Conservation (phyloP, 2,329 filamentous ascomycete species). For the Fusarium nodosum region DNA sequence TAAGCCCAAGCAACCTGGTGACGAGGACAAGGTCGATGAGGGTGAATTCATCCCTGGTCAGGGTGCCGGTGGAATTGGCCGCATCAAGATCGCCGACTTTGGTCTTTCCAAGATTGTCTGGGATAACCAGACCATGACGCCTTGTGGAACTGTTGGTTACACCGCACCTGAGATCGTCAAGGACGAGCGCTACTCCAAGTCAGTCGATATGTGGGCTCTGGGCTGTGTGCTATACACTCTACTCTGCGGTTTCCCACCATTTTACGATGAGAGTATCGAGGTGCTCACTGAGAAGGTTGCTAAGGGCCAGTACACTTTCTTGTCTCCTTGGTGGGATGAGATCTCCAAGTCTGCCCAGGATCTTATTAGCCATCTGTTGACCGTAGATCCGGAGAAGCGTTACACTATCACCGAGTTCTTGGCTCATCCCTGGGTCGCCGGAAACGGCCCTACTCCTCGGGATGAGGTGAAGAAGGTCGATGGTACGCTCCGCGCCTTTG, state of each 20-base stretch:
- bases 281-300: constrained; percentile 98
- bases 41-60: constrained; percentile 88
- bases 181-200: constrained; percentile 98
- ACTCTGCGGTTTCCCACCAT: constrained; percentile 96
- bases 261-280: constrained; percentile 98
- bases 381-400: constrained; percentile 93
- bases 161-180: constrained; percentile 99
- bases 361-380: constrained; percentile 90
- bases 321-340: constrained; percentile 99
- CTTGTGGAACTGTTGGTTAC: constrained; percentile 98
- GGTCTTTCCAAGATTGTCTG: constrained; percentile 97
- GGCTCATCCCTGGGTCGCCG: constrained; percentile 91
- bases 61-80: constrained; percentile 90
- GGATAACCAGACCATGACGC: constrained; percentile 98
- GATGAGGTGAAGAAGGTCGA: constrained; percentile 71
- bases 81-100: constrained; percentile 98
- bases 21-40: constrained; percentile 97
- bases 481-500: constrained; percentile 65
- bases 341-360: constrained; percentile 97
- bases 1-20: constrained; percentile 85
- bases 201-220: constrained; percentile 99
- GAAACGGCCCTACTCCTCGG: constrained; percentile 69
- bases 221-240: constrained; percentile 97
- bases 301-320: constrained; percentile 94
- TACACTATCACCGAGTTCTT: constrained; percentile 95